A percentile compares a stretch with the other conserved stretches of the same genome.
These are phyloP conservation scores for Fusarium nurragi DNA, from an alignment of 2,329 filamentous ascomycete species.

Conservation along the genomic window DNA sequence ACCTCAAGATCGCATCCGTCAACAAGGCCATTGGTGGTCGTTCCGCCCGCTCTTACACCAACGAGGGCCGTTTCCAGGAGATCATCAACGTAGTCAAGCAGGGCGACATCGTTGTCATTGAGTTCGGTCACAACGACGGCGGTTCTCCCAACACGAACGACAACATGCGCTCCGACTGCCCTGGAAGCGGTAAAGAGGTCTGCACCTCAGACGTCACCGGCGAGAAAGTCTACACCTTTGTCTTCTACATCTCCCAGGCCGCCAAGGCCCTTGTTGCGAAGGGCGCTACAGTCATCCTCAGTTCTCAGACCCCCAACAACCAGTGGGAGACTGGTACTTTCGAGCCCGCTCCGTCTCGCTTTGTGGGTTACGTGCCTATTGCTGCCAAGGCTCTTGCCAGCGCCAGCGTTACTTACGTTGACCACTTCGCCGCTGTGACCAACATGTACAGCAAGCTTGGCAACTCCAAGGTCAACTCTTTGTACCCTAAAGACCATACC, in stretches of 20 bases:
- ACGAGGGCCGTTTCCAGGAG: slow-evolving; percentile 70
- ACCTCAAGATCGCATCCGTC: slow-evolving; percentile 55
- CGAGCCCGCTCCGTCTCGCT: slow-evolving; percentile 58
- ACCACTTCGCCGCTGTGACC: slow-evolving; percentile 68
- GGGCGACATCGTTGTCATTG: slow-evolving; percentile 74
- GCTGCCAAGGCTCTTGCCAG: slow-evolving; percentile 50
- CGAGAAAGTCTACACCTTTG: slow-evolving; percentile 68
- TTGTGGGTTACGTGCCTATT: slow-evolving; percentile 63
- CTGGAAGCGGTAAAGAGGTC: slow-evolving; percentile 61
- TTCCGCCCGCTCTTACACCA: slow-evolving; percentile 71
- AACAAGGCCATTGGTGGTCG: slow-evolving; percentile 75
- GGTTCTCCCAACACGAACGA: slow-evolving; percentile 63
- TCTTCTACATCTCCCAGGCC: slow-evolving; percentile 67
- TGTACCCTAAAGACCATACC: slow-evolving; percentile 70
- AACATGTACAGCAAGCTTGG: slow-evolving; percentile 63
- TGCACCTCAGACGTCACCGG: slow-evolving; percentile 51
- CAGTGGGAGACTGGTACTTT: slow-evolving; percentile 67
- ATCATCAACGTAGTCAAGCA: slow-evolving; percentile 62
- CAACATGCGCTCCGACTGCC: slow-evolving; percentile 70
- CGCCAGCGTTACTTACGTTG: slow-evolving; percentile 62
- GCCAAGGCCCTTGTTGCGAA: slow-evolving; percentile 62
- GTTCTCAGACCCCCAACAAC: slow-evolving; percentile 65
- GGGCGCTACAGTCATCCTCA: slow-evolving; percentile 69
- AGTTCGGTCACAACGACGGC: slow-evolving; percentile 79
- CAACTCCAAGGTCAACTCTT: slow-evolving; percentile 57